A percentile compares a stretch with the other conserved stretches of the same genome.
Evolutionary conservation across 768 basidiomycete species (phyloP).

Genomic region (Mycena vitilis): DNA sequence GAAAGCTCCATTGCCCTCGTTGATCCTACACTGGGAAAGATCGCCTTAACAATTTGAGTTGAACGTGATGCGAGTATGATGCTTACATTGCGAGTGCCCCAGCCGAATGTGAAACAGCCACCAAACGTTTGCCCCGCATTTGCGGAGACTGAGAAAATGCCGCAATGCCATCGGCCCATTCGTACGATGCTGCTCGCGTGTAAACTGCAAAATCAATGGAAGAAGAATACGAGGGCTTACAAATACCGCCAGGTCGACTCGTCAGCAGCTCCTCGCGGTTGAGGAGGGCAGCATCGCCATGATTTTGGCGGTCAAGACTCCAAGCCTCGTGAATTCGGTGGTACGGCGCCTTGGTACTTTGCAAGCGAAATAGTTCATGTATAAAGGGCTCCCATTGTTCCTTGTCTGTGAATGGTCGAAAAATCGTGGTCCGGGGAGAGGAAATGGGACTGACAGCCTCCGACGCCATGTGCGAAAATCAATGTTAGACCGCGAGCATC

Average conservation of each 20-base stretch:
- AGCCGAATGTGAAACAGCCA: slow-evolving; percentile 43
- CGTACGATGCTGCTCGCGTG: slow-evolving; percentile 33
- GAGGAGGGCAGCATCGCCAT: slow-evolving; percentile 20
- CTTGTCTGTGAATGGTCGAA: background rate
- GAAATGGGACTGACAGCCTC: background rate
- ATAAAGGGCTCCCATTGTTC: slow-evolving; percentile 21
- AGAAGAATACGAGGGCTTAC: background rate
- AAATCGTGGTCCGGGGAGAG: background rate
- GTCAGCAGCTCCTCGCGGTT: slow-evolving; percentile 4
- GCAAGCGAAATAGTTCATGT: slow-evolving; percentile 2
- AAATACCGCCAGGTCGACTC: slow-evolving; percentile 8
- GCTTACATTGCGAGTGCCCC: slow-evolving; percentile 42
- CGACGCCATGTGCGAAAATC: slow-evolving; percentile 19
- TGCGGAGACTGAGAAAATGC: slow-evolving; percentile 37
- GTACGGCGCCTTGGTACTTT: slow-evolving; percentile 10
- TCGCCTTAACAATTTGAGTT: background rate
- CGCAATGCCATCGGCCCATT: slow-evolving; percentile 40
- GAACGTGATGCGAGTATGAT: background rate
- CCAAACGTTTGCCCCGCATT: slow-evolving; percentile 36
- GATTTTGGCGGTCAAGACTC: slow-evolving; percentile 20
- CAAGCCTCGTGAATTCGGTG: slow-evolving; percentile 17
- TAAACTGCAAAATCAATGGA: background rate
- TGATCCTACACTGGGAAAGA: slow-evolving; percentile 4
- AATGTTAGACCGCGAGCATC: slow-evolving; percentile 12
- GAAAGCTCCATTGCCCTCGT: slow-evolving; percentile 16